These are phyloP conservation scores for Chaetomidium leptoderma DNA, from an alignment of 495 filamentous ascomycete genomes.

Conservation along the genomic window DNA sequence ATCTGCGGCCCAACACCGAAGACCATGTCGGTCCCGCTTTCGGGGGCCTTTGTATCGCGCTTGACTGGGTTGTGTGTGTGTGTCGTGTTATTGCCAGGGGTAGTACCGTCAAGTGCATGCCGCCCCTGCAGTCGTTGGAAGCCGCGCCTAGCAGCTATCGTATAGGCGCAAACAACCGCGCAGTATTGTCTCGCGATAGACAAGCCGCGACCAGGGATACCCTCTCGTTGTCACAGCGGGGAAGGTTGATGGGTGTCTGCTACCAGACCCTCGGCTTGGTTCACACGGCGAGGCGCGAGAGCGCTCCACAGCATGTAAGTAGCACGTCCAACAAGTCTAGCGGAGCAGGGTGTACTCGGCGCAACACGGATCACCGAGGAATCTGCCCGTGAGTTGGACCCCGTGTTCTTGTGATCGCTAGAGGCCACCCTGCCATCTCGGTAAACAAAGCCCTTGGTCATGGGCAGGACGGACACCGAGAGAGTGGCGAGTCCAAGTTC, in stretches of 20 bases:
- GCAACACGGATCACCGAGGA: not conserved
- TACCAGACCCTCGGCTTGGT: not conserved
- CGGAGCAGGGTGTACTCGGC: not conserved
- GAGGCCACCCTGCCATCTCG: not conserved
- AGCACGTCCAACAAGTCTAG: not conserved
- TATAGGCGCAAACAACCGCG: not conserved
- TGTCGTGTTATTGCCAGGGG: not conserved
- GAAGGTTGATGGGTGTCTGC: not conserved
- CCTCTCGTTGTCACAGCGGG: too few species aligned
- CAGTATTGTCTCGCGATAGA: not conserved
- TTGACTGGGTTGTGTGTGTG: not conserved
- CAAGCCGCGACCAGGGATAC: not conserved
- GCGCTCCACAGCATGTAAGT: too few species aligned
- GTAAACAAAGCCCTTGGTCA: not conserved
- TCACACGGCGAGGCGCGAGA: not conserved
- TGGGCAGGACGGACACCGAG: not conserved
- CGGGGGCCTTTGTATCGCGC: not conserved
- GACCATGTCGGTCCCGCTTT: not conserved
- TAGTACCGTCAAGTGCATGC: not conserved
- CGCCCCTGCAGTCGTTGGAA: not conserved
- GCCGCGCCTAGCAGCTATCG: not conserved
- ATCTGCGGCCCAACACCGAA: conserved; percentile 3
- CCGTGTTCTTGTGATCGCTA: not conserved
- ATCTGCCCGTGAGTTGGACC: not conserved
- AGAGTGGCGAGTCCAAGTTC: not conserved